phyloP scores from a whole-genome alignment of 495 filamentous ascomycete genomes.

The Amorphotheca resinae region DNA sequence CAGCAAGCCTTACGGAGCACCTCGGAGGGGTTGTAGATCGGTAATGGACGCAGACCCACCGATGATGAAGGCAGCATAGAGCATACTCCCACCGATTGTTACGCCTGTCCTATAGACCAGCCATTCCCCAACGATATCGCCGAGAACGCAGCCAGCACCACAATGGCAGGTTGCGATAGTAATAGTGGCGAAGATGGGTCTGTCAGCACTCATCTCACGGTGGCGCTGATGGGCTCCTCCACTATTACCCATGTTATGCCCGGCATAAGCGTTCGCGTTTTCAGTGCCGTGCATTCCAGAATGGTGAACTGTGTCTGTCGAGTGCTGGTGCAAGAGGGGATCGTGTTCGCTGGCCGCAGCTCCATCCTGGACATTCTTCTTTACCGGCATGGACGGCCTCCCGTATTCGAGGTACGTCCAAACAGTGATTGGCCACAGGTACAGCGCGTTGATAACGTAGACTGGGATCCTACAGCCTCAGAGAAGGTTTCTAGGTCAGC shows the following conservation, averaged over 20 bases:
- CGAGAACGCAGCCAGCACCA: conserved; percentile 23
- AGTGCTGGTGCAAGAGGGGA: not conserved
- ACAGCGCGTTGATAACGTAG: conserved; percentile 16
- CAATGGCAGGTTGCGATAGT: conserved; percentile 22
- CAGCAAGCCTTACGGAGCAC: too few relatives aligned
- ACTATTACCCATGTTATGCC: conserved; percentile 4
- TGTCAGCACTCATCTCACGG: conserved; percentile 1
- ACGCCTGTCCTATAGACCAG: conserved; percentile 23
- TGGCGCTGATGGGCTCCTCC: conserved; percentile 6
- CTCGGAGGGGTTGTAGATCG: not conserved
- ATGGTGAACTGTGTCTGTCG: not conserved
- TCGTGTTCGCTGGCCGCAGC: not conserved
- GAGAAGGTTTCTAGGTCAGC: too few relatives aligned
- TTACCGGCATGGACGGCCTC: conserved; percentile 6
- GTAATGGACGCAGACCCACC: conserved; percentile 6
- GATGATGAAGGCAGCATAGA: conserved; percentile 8
- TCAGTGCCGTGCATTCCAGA: not conserved
- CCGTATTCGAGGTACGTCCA: conserved; percentile 16
- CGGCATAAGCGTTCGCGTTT: not conserved
- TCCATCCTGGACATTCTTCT: not conserved
- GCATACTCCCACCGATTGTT: conserved; percentile 8
- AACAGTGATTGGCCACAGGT: conserved; percentile 12
- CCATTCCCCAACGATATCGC: conserved; percentile 26
- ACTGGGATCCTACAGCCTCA: conserved; percentile 10
- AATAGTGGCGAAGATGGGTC: conserved; percentile 21